A percentile compares a stretch with the other conserved stretches of the same genome.
phyloP scores from a whole-genome alignment of 2,329 filamentous ascomycete species.

The Diaporthe caulivora region DNA sequence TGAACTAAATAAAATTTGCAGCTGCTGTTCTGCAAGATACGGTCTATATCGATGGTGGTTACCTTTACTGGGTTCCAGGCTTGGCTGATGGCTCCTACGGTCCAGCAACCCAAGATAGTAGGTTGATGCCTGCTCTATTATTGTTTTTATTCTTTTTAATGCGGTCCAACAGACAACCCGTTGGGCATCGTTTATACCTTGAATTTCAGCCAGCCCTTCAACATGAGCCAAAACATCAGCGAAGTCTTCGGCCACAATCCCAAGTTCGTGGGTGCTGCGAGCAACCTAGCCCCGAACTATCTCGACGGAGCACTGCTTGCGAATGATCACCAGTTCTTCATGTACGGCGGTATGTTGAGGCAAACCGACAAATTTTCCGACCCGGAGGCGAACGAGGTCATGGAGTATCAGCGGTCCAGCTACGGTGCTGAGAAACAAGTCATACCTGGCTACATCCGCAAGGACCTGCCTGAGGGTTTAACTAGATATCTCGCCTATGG shows the following conservation, averaged over 20 bases:
- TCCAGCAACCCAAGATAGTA: slow-evolving; percentile 55
- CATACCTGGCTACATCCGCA: slow-evolving; percentile 55
- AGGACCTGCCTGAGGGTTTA: slow-evolving; percentile 57
- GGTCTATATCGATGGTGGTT: slow-evolving; percentile 75
- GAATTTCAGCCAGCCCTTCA: slow-evolving; percentile 70
- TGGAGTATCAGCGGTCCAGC: slow-evolving; percentile 65
- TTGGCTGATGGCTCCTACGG: slow-evolving; percentile 57
- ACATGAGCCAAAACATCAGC: slow-evolving; percentile 65
- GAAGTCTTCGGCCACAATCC: slow-evolving; percentile 56
- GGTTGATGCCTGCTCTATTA: slow-evolving; percentile 41
- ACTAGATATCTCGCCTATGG: slow-evolving; percentile 76
- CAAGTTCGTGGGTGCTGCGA: slow-evolving; percentile 54
- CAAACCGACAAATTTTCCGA: slow-evolving; percentile 53
- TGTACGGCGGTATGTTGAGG: slow-evolving; percentile 70
- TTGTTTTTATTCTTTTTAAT: not conserved
- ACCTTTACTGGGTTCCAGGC: slow-evolving; percentile 65
- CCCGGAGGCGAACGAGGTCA: slow-evolving; percentile 52
- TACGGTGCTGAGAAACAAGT: slow-evolving; percentile 61
- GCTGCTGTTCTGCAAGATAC: slow-evolving; percentile 71
- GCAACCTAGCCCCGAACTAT: slow-evolving; percentile 68
- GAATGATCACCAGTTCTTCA: slow-evolving; percentile 72
- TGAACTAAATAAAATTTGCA: slow-evolving; percentile 51
- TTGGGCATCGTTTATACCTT: slow-evolving; percentile 67
- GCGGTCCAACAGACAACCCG: slow-evolving; percentile 58
- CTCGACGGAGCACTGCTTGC: slow-evolving; percentile 74